Conservation (phyloP, 352 stramenopile species). For the Globisporangium okanoganense region DNA sequence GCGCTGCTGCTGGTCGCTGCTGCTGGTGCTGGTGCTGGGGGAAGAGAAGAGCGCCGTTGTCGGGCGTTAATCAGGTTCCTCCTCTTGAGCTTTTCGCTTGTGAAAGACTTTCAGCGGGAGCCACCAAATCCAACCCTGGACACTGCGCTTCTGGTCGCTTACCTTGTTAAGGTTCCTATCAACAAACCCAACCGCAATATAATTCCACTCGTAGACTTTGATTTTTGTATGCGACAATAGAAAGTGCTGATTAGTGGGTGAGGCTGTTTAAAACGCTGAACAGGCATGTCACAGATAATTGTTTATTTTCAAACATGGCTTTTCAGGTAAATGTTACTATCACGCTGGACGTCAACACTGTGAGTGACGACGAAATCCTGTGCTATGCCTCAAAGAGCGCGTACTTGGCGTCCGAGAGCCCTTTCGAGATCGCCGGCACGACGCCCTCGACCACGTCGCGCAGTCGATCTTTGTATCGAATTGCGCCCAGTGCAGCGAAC, state of each 20-base stretch:
- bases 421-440: conserved; percentile 50
- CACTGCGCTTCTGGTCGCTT: background rate
- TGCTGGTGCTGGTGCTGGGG: background rate
- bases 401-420: conserved; percentile 57
- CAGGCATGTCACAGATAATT: background rate
- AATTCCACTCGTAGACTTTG: no score
- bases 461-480: conserved; percentile 52
- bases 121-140: conserved; percentile 8
- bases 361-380: conserved; percentile 13
- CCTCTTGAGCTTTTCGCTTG: conserved; percentile 7
- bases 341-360: background rate
- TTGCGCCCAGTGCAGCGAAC: conserved; percentile 33
- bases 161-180: background rate
- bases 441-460: conserved; percentile 36
- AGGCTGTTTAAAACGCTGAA: background rate
- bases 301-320: background rate
- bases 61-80: conserved; percentile 8
- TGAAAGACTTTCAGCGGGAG: conserved; percentile 11
- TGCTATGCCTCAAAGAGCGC: conserved; percentile 58
- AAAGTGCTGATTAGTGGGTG: background rate
- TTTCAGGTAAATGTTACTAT: background rate
- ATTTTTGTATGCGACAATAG: background rate
- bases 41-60: conserved; percentile 7
- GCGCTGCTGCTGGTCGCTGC: background rate
- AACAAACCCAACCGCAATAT: no score